A percentile compares a stretch with the other conserved stretches of the same genome.
These are phyloP conservation scores for Helminthosporium solani DNA, from an alignment of 2,329 filamentous ascomycete genomes.

Conservation along the genomic window DNA sequence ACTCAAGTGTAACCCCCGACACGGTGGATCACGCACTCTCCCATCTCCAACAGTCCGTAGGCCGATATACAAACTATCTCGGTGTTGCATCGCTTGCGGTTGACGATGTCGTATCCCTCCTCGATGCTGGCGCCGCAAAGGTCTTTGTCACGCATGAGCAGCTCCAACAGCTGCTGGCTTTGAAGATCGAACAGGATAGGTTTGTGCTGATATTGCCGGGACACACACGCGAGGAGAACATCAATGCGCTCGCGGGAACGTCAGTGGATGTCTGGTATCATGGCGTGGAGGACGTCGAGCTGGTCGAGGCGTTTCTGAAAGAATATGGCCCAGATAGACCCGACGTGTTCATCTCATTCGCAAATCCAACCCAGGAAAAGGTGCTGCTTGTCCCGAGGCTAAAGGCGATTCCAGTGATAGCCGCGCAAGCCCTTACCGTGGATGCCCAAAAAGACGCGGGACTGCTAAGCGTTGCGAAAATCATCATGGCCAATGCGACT, in stretches of 20 bases:
- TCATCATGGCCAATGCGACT: constrained; percentile 73
- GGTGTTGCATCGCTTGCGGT: constrained; percentile 71
- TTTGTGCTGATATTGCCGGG: constrained; percentile 57
- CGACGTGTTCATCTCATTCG: constrained; percentile 54
- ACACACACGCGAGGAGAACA: constrained; percentile 45
- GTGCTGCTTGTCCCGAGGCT: constrained; percentile 47
- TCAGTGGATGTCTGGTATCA: constrained; percentile 49
- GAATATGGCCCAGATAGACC: constrained; percentile 52
- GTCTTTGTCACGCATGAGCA: constrained; percentile 77
- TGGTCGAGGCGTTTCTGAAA: constrained; percentile 49
- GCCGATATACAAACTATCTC: constrained; percentile 65
- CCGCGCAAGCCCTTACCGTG: constrained; percentile 68
- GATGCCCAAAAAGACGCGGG: constrained; percentile 60
- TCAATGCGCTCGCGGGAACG: constrained; percentile 44
- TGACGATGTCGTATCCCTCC: constrained; percentile 74
- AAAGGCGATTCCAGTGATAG: constrained; percentile 68
- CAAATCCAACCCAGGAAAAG: constrained; percentile 42
- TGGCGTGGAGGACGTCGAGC: constrained; percentile 45
- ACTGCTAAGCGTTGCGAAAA: constrained; percentile 65
- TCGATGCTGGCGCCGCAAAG: constrained; percentile 82
- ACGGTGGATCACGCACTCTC: constrained; percentile 49
- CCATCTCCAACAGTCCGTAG: constrained; percentile 60
- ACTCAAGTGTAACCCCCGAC: constrained; percentile 54
- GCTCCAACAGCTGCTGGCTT: constrained; percentile 56
- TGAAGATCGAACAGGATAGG: constrained; percentile 56